These are phyloP conservation scores for Dendrobium catenatum DNA, from an alignment of 106 monocot genomes.

Conservation along the genomic window DNA sequence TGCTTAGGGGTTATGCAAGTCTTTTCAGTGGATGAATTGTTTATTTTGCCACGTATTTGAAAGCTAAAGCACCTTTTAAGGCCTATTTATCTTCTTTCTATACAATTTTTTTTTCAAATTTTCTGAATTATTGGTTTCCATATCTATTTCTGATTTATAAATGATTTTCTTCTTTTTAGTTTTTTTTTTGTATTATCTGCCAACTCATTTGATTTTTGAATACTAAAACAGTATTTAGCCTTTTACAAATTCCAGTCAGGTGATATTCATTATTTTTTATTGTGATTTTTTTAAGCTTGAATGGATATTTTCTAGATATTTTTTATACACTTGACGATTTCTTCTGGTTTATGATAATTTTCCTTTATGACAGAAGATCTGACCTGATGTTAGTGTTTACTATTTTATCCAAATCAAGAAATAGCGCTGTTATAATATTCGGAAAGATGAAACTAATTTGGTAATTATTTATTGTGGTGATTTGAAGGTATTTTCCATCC, in stretches of 20 bases:
- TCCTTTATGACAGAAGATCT: not conserved
- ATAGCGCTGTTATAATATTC: not conserved
- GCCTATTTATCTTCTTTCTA: not conserved
- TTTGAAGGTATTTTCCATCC: constrained; percentile 71
- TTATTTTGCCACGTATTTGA: not conserved
- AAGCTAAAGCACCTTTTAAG: not conserved
- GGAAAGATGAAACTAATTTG: not conserved
- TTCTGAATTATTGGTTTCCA: not conserved
- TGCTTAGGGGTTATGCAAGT: not conserved
- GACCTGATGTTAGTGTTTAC: not conserved
- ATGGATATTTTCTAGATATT: not conserved
- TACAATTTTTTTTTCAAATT: not conserved
- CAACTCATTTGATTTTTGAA: too few species aligned
- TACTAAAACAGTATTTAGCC: too few species aligned
- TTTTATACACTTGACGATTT: not conserved
- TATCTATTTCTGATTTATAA: not conserved
- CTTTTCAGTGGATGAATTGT: not conserved
- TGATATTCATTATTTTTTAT: not conserved
- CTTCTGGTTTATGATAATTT: not conserved
- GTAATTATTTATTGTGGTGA: constrained; percentile 1
- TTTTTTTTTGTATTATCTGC: too few species aligned
- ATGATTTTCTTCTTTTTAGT: not conserved
- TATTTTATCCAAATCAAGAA: not conserved
- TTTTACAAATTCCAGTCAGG: not conserved
- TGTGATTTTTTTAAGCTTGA: not conserved